phyloP scores from a whole-genome alignment of 2,329 filamentous ascomycete species.

The Septoria petroselini region DNA sequence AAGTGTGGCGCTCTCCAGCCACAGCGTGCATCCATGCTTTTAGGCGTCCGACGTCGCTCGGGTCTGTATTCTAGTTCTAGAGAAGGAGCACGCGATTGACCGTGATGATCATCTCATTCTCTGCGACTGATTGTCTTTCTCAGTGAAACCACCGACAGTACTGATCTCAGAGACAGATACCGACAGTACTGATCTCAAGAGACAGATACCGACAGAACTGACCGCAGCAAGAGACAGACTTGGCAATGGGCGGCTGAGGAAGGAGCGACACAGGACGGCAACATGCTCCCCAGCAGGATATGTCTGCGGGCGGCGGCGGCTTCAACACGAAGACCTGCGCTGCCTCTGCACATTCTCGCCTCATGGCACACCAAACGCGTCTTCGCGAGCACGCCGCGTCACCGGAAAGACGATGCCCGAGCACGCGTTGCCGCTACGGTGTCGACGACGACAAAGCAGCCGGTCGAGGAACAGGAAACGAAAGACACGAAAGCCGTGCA shows the following conservation, averaged over 20 bases:
- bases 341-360: conserved; percentile 20
- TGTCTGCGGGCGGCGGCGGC: conserved; percentile 26
- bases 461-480: conserved; percentile 33
- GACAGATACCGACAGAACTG: too few relatives aligned
- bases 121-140: too few relatives aligned
- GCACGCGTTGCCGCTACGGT: conserved; percentile 29
- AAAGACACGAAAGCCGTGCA: conserved; percentile 37
- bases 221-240: too few relatives aligned
- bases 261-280: conserved; percentile 6
- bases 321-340: conserved; percentile 6
- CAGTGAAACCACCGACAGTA: too few relatives aligned
- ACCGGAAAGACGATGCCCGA: conserved; percentile 43
- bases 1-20: conserved; percentile 8
- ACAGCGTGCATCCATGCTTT: conserved; percentile 1
- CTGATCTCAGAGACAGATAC: too few relatives aligned
- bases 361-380: conserved; percentile 37
- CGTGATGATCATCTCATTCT: background rate
- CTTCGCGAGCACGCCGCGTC: conserved; percentile 45
- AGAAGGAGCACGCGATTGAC: conserved; percentile 14
- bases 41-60: background rate
- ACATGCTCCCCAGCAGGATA: conserved; percentile 32
- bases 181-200: too few relatives aligned
- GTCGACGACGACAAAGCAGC: conserved; percentile 30
- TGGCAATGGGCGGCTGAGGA: conserved; percentile 1
- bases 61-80: too few relatives aligned